These are phyloP conservation scores for Globisporangium emineosum DNA, from an alignment of 352 stramenopile species.

Conservation along the genomic window DNA sequence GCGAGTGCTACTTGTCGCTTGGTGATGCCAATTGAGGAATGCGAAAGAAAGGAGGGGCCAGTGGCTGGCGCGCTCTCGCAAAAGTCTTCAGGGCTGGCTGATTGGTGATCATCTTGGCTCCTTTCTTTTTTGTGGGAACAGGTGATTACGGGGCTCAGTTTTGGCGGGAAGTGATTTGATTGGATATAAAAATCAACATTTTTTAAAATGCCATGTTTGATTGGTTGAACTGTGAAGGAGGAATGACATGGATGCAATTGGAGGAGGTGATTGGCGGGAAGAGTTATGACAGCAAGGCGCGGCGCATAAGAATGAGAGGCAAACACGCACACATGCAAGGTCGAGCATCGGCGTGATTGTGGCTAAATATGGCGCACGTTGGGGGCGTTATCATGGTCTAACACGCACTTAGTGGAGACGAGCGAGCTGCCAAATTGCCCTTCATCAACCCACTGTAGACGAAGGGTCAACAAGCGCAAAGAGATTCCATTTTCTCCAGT, in stretches of 20 bases:
- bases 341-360: neutral
- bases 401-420: neutral
- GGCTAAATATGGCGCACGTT: neutral
- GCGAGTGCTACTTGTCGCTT: constrained; percentile 1
- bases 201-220: neutral
- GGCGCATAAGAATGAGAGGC: neutral
- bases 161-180: constrained; percentile 3
- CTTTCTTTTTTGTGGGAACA: constrained; percentile 5
- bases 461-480: too few relatives aligned
- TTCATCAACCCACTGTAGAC: neutral
- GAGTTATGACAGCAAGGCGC: neutral
- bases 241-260: neutral
- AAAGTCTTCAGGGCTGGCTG: too few relatives aligned
- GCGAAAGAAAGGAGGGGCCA: neutral
- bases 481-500: neutral
- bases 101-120: constrained; percentile 3
- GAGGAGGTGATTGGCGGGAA: neutral
- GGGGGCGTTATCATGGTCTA: neutral
- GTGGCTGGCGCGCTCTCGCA: neutral
- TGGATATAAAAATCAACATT: neutral
- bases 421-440: too few relatives aligned
- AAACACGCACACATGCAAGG: neutral
- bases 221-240: neutral
- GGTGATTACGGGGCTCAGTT: constrained; percentile 1
- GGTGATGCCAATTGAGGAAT: constrained; percentile 23